Percentiles rank a stretch among this genome's conserved stretches.
Conservation (phyloP, 495 filamentous ascomycete genomes). For the Daldinia decipiens region DNA sequence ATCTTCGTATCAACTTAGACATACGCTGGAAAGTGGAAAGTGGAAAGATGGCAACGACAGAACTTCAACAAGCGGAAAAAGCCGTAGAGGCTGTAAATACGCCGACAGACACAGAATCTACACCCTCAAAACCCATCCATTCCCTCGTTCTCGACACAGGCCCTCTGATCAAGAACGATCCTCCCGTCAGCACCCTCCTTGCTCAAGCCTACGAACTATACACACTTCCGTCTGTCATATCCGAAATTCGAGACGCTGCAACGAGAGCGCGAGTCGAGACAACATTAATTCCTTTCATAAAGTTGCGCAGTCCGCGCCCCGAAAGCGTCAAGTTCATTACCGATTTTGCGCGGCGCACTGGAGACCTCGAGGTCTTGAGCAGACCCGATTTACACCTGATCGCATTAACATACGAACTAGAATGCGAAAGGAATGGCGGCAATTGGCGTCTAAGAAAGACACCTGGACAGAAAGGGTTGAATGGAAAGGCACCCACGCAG, state of each 20-base stretch:
- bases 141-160: constrained; percentile 90
- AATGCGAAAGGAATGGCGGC: constrained; percentile 83
- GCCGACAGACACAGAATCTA: constrained; percentile 15
- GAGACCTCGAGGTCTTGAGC: constrained; percentile 87
- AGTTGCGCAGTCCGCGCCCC: constrained; percentile 74
- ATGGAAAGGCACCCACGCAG: constrained; percentile 70
- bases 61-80: constrained; percentile 21
- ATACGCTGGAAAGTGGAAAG: too few relatives aligned
- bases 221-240: constrained; percentile 86
- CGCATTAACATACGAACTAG: constrained; percentile 90
- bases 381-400: constrained; percentile 87
- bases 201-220: constrained; percentile 78
- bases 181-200: constrained; percentile 79
- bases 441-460: constrained; percentile 82
- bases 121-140: constrained; percentile 71
- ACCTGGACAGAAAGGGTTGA: constrained; percentile 79
- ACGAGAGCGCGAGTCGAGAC: constrained; percentile 83
- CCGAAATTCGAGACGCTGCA: constrained; percentile 88
- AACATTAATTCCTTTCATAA: constrained; percentile 83
- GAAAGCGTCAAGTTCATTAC: constrained; percentile 81
- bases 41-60: constrained; percentile 37
- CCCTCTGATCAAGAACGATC: constrained; percentile 89
- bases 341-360: constrained; percentile 88
- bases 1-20: constrained; percentile 12
- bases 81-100: background rate